Base-by-base conservation (phyloP, 805 yeast genomes). In the Candida hispaniensis region DNA sequence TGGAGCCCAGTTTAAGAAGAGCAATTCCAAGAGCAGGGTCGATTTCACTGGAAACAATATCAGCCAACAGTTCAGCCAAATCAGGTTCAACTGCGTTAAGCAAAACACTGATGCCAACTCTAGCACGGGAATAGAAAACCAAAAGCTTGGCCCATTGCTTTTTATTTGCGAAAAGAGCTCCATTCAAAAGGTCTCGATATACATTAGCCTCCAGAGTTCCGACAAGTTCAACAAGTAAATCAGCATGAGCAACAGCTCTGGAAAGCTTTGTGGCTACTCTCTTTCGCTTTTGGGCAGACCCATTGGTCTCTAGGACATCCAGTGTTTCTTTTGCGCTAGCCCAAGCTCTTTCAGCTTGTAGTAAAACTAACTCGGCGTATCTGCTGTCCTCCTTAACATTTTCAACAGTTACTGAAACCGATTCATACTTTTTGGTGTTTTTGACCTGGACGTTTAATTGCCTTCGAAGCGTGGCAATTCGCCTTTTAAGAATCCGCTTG, bases 281-380 rank as follows among this genome's bases (percentile, higher is more conserved):
- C 38, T 67, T 67, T n/a, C 67, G 61, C 43, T 54, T 52, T 51
- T 62, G 51, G 19, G 57, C 59, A 6, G 70, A 64, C 8, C 66
- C 61, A 40, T 69, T 67, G 24, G 72, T 64, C 42, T 72, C 81
- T 41, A 72, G 54, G 30, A 66, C 54, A 7, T 67, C 57, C 41
- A 70, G 69, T 35, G 74, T 63, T 54, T 78, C 85, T 52, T 73
- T 65, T 1, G 86, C 78, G 46, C 67, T 71, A 18, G 82, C 63
- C 50, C 75, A 60, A 46, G 82, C 80, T 50, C 94, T 69, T 55
- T 91, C 97, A 1, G 79, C 74, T n/a, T 68, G 66, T 39, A 73
- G 61, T 14, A 85, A 59, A n/a, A 73, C 54, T 15, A 83, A 56
- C 23, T 66, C 61, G 19, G 76, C 88, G 49, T 59, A 71, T 42